These are phyloP conservation scores for Triangularia setosa DNA, from an alignment of 2,329 filamentous ascomycete species.

Conservation along the genomic window DNA sequence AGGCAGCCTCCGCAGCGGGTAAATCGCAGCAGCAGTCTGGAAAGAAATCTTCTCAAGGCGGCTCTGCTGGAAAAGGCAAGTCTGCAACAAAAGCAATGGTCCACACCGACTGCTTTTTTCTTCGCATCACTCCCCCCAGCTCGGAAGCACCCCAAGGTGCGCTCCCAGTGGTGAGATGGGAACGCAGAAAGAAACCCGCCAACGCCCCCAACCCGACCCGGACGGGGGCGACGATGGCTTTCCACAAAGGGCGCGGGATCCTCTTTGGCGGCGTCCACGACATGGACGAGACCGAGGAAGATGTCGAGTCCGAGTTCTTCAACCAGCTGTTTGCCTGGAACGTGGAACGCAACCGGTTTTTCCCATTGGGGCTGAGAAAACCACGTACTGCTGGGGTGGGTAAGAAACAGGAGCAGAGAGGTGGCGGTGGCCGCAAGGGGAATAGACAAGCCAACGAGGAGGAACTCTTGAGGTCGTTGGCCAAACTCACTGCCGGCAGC, in stretches of 20 bases:
- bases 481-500: conserved; percentile 76
- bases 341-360: conserved; percentile 91
- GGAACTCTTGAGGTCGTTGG: conserved; percentile 81
- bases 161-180: conserved; percentile 78
- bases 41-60: neutral
- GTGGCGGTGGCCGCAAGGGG: conserved; percentile 55
- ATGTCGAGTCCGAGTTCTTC: conserved; percentile 97
- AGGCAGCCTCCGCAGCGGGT: conserved; percentile 57
- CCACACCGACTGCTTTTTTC: conserved; percentile 92
- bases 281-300: conserved; percentile 85
- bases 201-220: conserved; percentile 81
- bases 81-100: conserved; percentile 82
- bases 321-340: conserved; percentile 91
- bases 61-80: conserved; percentile 38
- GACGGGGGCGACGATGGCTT: conserved; percentile 89
- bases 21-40: conserved; percentile 47
- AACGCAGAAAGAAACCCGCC: conserved; percentile 84
- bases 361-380: conserved; percentile 74
- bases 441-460: conserved; percentile 87
- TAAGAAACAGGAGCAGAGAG: conserved; percentile 55
- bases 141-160: conserved; percentile 62
- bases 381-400: conserved; percentile 54
- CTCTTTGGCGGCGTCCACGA: conserved; percentile 94
- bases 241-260: conserved; percentile 89
- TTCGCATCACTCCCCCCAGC: conserved; percentile 71